Evolutionary conservation across 225 moss, liverwort and hornwort genomes (phyloP), one percentile per base, ranked within the genome.

Genomic region (Polytrichum formosum): DNA sequence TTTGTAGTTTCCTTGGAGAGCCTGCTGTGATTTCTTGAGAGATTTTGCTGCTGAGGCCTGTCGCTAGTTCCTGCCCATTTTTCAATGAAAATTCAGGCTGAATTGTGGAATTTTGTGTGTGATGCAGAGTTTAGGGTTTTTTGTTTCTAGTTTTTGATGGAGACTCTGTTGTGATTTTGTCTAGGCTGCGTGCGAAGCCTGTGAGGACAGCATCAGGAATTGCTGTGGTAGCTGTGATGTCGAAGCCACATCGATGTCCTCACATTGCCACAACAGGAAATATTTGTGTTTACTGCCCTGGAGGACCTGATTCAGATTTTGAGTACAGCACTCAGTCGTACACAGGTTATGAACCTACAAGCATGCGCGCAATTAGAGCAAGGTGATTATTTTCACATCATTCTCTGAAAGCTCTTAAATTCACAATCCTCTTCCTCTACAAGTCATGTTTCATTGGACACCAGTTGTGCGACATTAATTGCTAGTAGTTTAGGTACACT

Each of bases 301-400:
- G 98, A 54, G 98, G 98, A 55, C 98, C 98, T 4, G 98, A 98
- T 70, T 98, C 98, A 30, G 98, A 98, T 82, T 98, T 98, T 17
- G 98, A 98, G 77, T 98, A 98, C 46, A 98, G 98, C 69, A 94
- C 98, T 35, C 98, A 98, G 79, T 98, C 98, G 53, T 98, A 98
- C 75, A 98, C 98, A 62, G 98, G 98, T 63, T 98, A 98, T 68
- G 98, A 98, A 65, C 98, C 98, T 17, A 98, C 98, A 56, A 98
- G 98, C 67, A 98, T 98, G 98, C 94, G 98, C 72, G 98, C 98
- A 60, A 98, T 98, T 75, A 82, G 98, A 66, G 98, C 94, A 31
- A 94, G 97, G 94, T 97, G 22, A 46, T 46, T 46, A 13, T 35
- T 35, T 35, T 35, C 35, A 35, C 35, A 35, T 35, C 35, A 35